Evolutionary conservation across 306 rosid genomes (phyloP).

Genomic region (Parietaria judaica): DNA sequence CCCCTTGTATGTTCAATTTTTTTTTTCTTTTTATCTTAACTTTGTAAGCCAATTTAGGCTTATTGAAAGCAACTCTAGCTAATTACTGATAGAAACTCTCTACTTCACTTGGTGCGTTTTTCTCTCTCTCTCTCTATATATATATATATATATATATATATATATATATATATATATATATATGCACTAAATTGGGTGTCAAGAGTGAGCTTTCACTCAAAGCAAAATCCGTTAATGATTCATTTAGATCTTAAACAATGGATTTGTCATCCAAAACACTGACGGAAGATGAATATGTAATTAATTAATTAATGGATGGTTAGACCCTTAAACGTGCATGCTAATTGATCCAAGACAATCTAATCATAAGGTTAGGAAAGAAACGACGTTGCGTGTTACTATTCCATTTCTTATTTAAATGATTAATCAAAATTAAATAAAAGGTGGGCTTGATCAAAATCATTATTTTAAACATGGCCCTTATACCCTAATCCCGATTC

Average conservation of each 20-base stretch:
- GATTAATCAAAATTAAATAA: neutral
- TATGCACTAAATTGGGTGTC: conserved; percentile 8
- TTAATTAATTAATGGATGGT: neutral
- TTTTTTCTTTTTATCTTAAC: no score
- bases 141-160: no score
- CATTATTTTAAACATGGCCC: conserved; percentile 9
- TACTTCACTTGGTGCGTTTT: no score
- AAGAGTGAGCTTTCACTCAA: conserved; percentile 18
- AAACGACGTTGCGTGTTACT: conserved; percentile 18
- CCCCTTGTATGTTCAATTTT: no score
- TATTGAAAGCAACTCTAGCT: no score
- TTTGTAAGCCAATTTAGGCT: no score
- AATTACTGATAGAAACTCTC: no score
- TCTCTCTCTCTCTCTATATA: no score
- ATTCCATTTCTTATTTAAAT: conserved; percentile 3
- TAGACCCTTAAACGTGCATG: conserved; percentile 11
- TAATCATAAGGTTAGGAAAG: neutral
- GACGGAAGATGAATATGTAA: neutral
- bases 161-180: neutral
- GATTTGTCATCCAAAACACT: conserved; percentile 10
- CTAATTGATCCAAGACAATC: neutral
- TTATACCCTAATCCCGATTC: conserved; percentile 4
- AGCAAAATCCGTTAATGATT: conserved; percentile 10
- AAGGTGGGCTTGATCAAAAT: conserved; percentile 4
- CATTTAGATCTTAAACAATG: conserved; percentile 2